These are phyloP conservation scores for Aethionema arabicum DNA, from an alignment of 345 rosid genomes.

Conservation along the genomic window DNA sequence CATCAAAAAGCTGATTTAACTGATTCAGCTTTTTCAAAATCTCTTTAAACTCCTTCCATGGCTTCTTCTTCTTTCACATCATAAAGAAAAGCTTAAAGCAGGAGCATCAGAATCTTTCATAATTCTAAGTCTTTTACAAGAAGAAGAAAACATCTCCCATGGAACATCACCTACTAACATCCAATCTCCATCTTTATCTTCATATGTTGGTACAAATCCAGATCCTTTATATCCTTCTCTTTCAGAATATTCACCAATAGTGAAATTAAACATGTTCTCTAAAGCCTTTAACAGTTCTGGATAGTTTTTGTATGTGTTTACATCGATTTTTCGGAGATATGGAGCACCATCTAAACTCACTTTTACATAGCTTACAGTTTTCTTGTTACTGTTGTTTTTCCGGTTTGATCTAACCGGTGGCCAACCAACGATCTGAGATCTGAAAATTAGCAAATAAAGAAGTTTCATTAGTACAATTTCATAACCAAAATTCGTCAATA, in stretches of 20 bases:
- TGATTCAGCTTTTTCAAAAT: slow-evolving; percentile 1
- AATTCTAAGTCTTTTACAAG: slow-evolving; percentile 60
- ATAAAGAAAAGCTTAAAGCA: slow-evolving; percentile 33
- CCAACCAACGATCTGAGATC: slow-evolving; percentile 79
- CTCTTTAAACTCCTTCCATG: neutral
- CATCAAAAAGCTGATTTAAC: slow-evolving; percentile 38
- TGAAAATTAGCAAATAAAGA: slow-evolving; percentile 27
- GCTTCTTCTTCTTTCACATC: neutral
- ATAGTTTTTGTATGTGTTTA: slow-evolving; percentile 54
- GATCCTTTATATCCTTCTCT: slow-evolving; percentile 68
- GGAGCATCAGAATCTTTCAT: slow-evolving; percentile 58
- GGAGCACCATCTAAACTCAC: slow-evolving; percentile 80
- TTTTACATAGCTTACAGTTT: slow-evolving; percentile 48
- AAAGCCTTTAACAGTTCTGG: slow-evolving; percentile 55
- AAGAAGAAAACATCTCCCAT: slow-evolving; percentile 64
- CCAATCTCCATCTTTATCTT: slow-evolving; percentile 83
- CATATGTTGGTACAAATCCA: slow-evolving; percentile 63
- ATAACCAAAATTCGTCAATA: too few species aligned
- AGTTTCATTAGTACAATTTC: slow-evolving; percentile 20
- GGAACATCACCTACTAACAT: slow-evolving; percentile 89
- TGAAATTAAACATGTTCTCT: slow-evolving; percentile 68
- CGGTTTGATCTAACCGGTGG: slow-evolving; percentile 69
- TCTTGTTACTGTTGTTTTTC: slow-evolving; percentile 42
- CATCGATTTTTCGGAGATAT: slow-evolving; percentile 67
- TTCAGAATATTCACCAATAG: slow-evolving; percentile 44